phyloP scores from a whole-genome alignment of 2,329 filamentous ascomycete species.

The Penicillium sp. region DNA sequence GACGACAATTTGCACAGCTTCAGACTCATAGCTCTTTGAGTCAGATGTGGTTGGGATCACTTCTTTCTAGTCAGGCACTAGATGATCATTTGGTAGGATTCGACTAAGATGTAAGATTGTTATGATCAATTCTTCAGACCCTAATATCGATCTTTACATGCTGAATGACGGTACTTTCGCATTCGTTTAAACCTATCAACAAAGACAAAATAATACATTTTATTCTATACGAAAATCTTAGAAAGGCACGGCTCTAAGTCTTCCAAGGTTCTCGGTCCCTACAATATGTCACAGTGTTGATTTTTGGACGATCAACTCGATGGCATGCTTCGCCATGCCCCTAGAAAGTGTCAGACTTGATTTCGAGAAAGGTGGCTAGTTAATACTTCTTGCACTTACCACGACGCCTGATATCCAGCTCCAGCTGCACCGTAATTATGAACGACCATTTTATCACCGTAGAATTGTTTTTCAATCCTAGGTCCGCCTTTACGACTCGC shows the following conservation, averaged over 20 bases:
- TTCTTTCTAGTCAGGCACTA: neutral
- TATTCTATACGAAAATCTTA: too few relatives aligned
- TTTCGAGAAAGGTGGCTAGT: neutral
- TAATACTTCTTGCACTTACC: slow-evolving; percentile 1
- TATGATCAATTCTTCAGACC: neutral
- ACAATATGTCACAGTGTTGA: neutral
- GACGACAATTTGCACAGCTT: neutral
- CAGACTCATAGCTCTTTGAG: neutral
- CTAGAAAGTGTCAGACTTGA: neutral
- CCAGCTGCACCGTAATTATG: slow-evolving; percentile 27
- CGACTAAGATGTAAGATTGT: neutral
- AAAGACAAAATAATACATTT: too few relatives aligned
- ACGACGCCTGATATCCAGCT: slow-evolving; percentile 10
- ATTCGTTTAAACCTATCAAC: too few relatives aligned
- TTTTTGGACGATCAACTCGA: neutral
- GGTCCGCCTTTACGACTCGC: slow-evolving; percentile 3
- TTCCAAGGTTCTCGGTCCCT: too few relatives aligned
- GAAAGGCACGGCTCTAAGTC: too few relatives aligned
- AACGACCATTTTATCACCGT: slow-evolving; percentile 13
- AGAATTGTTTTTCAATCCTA: neutral
- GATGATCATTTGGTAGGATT: slow-evolving; percentile 1
- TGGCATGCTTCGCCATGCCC: slow-evolving; percentile 4
- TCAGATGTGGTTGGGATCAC: neutral
- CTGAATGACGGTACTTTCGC: too few relatives aligned
- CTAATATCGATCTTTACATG: too few relatives aligned